These are phyloP conservation scores for Dendrocalamus latiflorus DNA, from an alignment of 202 grass and related monocot genomes.

Conservation along the genomic window DNA sequence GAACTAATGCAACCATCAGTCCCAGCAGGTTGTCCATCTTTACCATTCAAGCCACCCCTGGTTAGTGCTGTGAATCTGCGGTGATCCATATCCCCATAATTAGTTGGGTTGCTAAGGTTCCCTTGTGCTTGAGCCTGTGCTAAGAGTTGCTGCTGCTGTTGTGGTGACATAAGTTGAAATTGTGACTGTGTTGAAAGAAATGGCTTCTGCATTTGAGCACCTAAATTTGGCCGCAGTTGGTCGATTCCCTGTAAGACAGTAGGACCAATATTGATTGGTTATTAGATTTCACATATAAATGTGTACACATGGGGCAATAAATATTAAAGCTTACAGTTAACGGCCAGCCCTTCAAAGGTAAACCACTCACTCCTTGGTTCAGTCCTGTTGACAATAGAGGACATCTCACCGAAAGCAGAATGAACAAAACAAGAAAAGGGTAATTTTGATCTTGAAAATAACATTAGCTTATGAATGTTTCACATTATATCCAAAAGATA, in stretches of 20 bases:
- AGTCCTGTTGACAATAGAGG: conserved; percentile 54
- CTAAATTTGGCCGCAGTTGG: conserved; percentile 79
- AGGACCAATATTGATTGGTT: background rate
- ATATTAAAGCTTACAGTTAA: conserved; percentile 65
- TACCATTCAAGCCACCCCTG: too few species aligned
- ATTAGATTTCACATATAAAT: conserved; percentile 15
- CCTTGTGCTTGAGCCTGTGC: too few species aligned
- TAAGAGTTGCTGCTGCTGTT: conserved; percentile 96
- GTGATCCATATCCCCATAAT: too few species aligned
- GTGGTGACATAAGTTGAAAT: conserved; percentile 92
- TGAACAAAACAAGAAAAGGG: background rate
- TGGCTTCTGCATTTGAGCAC: conserved; percentile 87
- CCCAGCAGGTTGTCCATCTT: too few species aligned
- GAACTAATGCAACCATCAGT: too few species aligned
- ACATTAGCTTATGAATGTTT: conserved; percentile 9
- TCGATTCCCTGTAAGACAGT: conserved; percentile 68
- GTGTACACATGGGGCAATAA: background rate
- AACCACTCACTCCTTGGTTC: too few species aligned
- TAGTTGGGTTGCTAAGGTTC: too few species aligned
- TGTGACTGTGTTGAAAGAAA: conserved; percentile 87
- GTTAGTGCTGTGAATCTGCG: too few species aligned
- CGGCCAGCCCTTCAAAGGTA: conserved; percentile 98
- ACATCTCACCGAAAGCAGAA: conserved; percentile 30
- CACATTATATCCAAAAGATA: conserved; percentile 10
- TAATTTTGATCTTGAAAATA: conserved; percentile 15